A percentile compares a stretch with the other conserved stretches of the same genome.
Conservation (phyloP, 768 basidiomycete genomes). For the Russula sp. region DNA sequence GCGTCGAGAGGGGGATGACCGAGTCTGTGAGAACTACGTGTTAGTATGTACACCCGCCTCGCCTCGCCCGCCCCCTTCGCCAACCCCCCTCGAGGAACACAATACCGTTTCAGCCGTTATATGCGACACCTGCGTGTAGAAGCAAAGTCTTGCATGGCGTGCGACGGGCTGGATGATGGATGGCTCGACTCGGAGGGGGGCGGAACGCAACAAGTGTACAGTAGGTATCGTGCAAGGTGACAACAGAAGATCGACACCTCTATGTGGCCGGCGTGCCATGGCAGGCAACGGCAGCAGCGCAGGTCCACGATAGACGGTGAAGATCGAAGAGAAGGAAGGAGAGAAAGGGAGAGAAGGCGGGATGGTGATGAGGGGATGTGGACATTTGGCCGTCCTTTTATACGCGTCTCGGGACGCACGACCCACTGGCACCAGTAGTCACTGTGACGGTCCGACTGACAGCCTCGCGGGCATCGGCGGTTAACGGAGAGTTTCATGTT, state of each 20-base stretch:
- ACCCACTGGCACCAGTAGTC: neutral
- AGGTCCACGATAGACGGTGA: neutral
- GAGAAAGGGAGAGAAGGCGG: neutral
- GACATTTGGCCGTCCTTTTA: neutral
- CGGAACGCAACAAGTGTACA: too few relatives aligned
- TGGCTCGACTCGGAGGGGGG: too few relatives aligned
- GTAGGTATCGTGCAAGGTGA: too few relatives aligned
- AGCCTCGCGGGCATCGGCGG: neutral
- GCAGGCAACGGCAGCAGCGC: neutral
- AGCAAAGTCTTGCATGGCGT: neutral
- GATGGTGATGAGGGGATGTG: neutral
- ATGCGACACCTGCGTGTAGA: neutral
- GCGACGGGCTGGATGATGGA: too few relatives aligned
- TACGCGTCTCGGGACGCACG: neutral
- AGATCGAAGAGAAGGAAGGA: neutral
- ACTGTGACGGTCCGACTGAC: neutral
- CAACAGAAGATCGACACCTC: neutral
- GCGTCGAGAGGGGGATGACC: neutral
- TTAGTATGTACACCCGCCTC: neutral
- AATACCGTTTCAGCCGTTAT: neutral
- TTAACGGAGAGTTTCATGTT: neutral
- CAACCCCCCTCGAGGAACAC: neutral
- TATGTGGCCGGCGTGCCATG: neutral
- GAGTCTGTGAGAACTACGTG: neutral
- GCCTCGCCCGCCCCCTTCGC: too few relatives aligned